Conservation (phyloP, 2,329 filamentous ascomycete genomes). For the Fusarium praegraminearum region DNA sequence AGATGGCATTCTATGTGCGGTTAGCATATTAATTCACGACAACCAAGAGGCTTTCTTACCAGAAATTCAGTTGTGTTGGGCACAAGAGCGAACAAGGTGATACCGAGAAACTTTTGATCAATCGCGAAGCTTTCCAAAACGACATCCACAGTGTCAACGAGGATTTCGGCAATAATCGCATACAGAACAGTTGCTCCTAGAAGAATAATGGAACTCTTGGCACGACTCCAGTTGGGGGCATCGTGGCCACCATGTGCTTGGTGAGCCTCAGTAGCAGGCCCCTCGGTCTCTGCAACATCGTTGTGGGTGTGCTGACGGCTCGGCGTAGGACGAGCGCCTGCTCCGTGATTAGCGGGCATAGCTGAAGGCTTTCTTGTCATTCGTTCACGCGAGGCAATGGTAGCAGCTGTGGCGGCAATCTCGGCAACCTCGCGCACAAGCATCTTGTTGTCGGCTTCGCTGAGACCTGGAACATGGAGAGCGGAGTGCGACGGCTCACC, state of each 20-base stretch:
- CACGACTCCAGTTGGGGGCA: conserved; percentile 97
- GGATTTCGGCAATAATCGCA: conserved; percentile 95
- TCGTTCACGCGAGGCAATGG: conserved; percentile 83
- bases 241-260: conserved; percentile 81
- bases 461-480: conserved; percentile 75
- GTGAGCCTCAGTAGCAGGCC: conserved; percentile 51
- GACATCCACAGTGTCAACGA: conserved; percentile 97
- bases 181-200: conserved; percentile 91
- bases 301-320: conserved; percentile 50
- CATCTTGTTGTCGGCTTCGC: conserved; percentile 82
- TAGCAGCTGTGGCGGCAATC: conserved; percentile 90
- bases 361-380: conserved; percentile 56
- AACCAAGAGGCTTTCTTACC: conserved; percentile 62
- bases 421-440: conserved; percentile 91
- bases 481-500: conserved; percentile 56
- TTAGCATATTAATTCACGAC: conserved; percentile 19
- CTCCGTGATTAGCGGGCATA: conserved; percentile 38
- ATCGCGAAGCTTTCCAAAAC: conserved; percentile 90
- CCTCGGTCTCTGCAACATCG: conserved; percentile 45
- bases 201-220: conserved; percentile 90
- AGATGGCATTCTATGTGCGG: conserved; percentile 84
- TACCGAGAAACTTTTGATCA: conserved; percentile 96
- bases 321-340: conserved; percentile 42
- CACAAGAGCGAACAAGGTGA: conserved; percentile 95
- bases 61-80: conserved; percentile 98